phyloP scores from a whole-genome alignment of 2,329 filamentous ascomycete genomes.

The Colletotrichum graminicola region DNA sequence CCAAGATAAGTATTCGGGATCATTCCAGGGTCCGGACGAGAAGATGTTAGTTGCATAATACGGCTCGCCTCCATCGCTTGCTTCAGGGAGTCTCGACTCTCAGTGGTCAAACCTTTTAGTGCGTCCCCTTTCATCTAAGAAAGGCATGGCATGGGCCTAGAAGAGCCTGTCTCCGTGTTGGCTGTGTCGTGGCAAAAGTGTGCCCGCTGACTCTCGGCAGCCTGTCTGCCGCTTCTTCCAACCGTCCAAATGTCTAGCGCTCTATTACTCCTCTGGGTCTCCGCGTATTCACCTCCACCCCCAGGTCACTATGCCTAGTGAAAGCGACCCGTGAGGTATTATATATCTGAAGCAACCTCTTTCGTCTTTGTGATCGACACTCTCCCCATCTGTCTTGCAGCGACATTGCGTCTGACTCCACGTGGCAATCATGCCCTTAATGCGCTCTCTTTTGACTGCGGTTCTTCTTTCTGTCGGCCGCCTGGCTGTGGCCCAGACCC shows the following conservation, averaged over 20 bases:
- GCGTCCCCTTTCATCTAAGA: slow-evolving; percentile 8
- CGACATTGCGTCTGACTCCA: slow-evolving; percentile 24
- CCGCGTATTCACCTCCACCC: slow-evolving; percentile 19
- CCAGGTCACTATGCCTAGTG: background rate
- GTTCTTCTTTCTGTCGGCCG: slow-evolving; percentile 35
- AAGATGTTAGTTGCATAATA: slow-evolving; percentile 7
- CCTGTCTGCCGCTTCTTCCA: background rate
- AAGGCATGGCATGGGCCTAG: slow-evolving; percentile 23
- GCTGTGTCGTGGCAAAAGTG: slow-evolving; percentile 9
- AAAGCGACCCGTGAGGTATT: slow-evolving; percentile 10
- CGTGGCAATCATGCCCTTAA: slow-evolving; percentile 38
- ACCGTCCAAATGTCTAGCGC: slow-evolving; percentile 9
- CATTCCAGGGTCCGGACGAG: background rate
- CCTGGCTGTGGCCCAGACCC: slow-evolving; percentile 45
- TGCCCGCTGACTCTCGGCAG: slow-evolving; percentile 17
- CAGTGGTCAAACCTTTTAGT: slow-evolving; percentile 12
- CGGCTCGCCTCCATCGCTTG: slow-evolving; percentile 10
- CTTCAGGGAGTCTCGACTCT: slow-evolving; percentile 14
- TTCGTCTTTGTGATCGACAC: slow-evolving; percentile 13
- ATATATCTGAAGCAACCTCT: slow-evolving; percentile 34
- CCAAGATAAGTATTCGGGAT: background rate
- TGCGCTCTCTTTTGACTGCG: slow-evolving; percentile 35
- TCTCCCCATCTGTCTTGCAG: slow-evolving; percentile 23
- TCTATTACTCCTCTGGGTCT: slow-evolving; percentile 34
- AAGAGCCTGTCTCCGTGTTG: slow-evolving; percentile 27